phyloP scores from a whole-genome alignment of 1,284 basidiomycete species.

The Cutaneotrichosporon sp. region DNA sequence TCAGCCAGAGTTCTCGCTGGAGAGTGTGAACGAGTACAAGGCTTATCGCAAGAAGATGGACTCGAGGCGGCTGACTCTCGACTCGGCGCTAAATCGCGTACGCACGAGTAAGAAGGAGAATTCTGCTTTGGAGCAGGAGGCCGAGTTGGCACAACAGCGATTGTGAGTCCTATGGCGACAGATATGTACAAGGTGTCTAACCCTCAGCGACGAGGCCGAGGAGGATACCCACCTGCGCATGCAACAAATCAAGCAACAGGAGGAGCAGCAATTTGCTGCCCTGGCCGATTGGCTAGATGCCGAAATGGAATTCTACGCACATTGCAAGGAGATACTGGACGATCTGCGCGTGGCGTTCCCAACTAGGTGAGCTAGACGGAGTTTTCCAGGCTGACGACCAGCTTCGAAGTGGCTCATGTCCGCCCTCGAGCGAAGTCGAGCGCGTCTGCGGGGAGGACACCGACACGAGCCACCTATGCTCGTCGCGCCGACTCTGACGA shows the following conservation, averaged over 20 bases:
- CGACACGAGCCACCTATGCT: constrained; percentile 3
- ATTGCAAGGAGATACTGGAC: constrained; percentile 63
- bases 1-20: constrained; percentile 51
- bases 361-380: constrained; percentile 43
- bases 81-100: constrained; percentile 65
- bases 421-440: constrained; percentile 12
- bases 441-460: constrained; percentile 17
- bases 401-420: not conserved
- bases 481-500: constrained; percentile 7
- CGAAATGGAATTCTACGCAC: constrained; percentile 66
- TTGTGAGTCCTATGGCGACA: constrained; percentile 69
- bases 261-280: constrained; percentile 61
- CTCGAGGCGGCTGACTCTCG: constrained; percentile 66
- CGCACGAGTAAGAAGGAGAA: constrained; percentile 59
- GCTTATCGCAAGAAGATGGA: constrained; percentile 58
- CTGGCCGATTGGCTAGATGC: constrained; percentile 64
- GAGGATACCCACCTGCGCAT: constrained; percentile 72
- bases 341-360: constrained; percentile 64
- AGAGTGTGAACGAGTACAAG: constrained; percentile 46
- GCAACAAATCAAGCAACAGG: constrained; percentile 69
- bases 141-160: constrained; percentile 61
- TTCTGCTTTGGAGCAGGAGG: constrained; percentile 68
- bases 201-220: constrained; percentile 69
- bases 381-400: not conserved
- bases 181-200: no score